Conservation (phyloP, 768 basidiomycete genomes). For the Boletus tomentosulus region DNA sequence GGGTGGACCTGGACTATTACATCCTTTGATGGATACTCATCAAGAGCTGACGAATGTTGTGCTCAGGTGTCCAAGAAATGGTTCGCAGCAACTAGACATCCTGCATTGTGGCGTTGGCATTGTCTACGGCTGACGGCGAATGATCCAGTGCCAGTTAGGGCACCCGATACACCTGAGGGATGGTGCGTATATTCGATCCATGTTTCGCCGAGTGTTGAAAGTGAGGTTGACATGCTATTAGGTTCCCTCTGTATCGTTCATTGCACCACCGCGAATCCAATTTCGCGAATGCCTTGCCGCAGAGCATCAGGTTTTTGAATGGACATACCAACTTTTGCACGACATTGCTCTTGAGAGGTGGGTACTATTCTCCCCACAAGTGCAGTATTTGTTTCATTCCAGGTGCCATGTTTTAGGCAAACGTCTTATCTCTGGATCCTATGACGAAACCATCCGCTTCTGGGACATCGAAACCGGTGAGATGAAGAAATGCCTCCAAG, state of each 20-base stretch:
- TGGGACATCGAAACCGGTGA: constrained; percentile 76
- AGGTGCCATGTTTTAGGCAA: constrained; percentile 43
- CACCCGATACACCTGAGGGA: constrained; percentile 61
- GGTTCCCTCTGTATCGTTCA: constrained; percentile 71
- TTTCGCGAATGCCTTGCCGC: constrained; percentile 71
- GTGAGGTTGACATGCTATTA: constrained; percentile 10
- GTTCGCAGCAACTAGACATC: constrained; percentile 45
- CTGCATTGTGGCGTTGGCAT: constrained; percentile 73
- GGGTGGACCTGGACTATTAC: neutral
- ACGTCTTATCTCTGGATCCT: constrained; percentile 82
- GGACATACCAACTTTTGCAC: constrained; percentile 90
- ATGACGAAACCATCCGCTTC: constrained; percentile 89
- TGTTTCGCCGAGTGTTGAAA: neutral
- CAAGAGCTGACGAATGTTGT: neutral
- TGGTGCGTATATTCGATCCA: constrained; percentile 48
- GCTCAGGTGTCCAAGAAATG: constrained; percentile 41
- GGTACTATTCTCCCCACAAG: neutral
- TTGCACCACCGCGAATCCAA: constrained; percentile 85
- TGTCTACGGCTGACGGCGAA: constrained; percentile 68
- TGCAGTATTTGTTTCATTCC: neutral
- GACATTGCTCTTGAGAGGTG: constrained; percentile 62
- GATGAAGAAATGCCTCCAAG: constrained; percentile 70
- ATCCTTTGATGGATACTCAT: neutral
- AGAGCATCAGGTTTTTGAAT: constrained; percentile 69
- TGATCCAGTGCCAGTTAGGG: constrained; percentile 63